Conservation (phyloP, 2,329 filamentous ascomycete genomes). For the Sarocladiaceae sp. region DNA sequence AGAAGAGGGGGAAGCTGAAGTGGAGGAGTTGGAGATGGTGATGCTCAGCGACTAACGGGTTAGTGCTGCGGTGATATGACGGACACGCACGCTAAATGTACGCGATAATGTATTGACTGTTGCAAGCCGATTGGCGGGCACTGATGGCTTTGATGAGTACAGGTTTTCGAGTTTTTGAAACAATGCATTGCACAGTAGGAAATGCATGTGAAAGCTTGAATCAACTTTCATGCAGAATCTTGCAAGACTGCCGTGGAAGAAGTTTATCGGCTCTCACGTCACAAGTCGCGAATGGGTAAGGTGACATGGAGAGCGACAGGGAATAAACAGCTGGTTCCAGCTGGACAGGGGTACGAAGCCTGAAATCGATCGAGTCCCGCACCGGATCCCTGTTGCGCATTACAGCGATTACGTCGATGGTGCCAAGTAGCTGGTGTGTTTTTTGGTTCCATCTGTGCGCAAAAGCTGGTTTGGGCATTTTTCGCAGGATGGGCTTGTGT, state of each 20-base stretch:
- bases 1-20: neutral
- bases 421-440: constrained; percentile 5
- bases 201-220: too few species aligned
- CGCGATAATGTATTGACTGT: neutral
- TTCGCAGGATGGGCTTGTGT: too few species aligned
- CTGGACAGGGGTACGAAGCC: constrained; percentile 6
- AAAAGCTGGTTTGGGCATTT: neutral
- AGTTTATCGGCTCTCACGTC: too few species aligned
- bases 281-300: too few species aligned
- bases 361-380: constrained; percentile 8
- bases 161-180: too few species aligned
- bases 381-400: constrained; percentile 1
- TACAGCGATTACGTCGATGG: constrained; percentile 6
- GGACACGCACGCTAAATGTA: neutral
- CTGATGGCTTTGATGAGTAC: too few species aligned
- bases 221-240: too few species aligned
- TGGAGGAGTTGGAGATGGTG: neutral
- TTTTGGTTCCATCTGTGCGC: neutral
- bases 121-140: too few species aligned
- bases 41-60: neutral
- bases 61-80: neutral
- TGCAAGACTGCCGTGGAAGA: too few species aligned
- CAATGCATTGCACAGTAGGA: too few species aligned
- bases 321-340: neutral
- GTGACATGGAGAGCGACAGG: neutral